Base-by-base conservation (phyloP, 768 basidiomycete species). In the Phylloporus scabripes region DNA sequence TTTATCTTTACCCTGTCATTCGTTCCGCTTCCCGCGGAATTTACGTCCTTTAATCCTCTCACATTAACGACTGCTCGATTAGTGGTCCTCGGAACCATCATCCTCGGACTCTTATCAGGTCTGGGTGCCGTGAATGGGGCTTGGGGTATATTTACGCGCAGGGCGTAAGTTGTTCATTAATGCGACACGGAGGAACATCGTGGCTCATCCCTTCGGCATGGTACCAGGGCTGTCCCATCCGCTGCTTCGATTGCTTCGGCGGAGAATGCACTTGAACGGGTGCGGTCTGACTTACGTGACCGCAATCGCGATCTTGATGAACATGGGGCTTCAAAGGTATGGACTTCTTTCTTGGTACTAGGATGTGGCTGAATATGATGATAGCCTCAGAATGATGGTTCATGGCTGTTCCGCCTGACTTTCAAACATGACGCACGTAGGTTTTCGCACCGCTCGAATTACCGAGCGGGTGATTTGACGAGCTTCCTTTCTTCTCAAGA, bases 21-120 rank as follows among this genome's bases (percentile, higher is more conserved):
- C 46, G 74, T 89, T 29, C 87, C 87, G 3, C 73, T 90, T 12
- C 87, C 87, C 5, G 52, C 65, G 17, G 74, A 73, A n/a, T 62
- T 80, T 5, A 51, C 59, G 55, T 60, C 67, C 6, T 61, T 71
- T 37, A 73, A 76, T 46, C 60, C 70, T 2, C 68, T 76, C 21
- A 76, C 75, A 8, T 69, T 79, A 1, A 71, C 76, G 0, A 70
- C 83, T 2, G 71, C 84, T 2, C 78, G 88, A 10, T 73, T 91
- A 12, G 78, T 85, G 17, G 84, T 90, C 17, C 66, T 92, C 18
- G 90, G 90, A 2, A 90, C 84, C 0, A 72, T 83, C 26, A 77
- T 90, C 48, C 80, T 92, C n/a, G 90, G 90, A 5, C 61, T 82
- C 3, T 72, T 92, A 5, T 88, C 89, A 0, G 90, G 90, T 0